A percentile compares a stretch with the other conserved stretches of the same genome.
Evolutionary conservation across 2,329 filamentous ascomycete genomes (phyloP).

Genomic region (Xylariaceae sp.): DNA sequence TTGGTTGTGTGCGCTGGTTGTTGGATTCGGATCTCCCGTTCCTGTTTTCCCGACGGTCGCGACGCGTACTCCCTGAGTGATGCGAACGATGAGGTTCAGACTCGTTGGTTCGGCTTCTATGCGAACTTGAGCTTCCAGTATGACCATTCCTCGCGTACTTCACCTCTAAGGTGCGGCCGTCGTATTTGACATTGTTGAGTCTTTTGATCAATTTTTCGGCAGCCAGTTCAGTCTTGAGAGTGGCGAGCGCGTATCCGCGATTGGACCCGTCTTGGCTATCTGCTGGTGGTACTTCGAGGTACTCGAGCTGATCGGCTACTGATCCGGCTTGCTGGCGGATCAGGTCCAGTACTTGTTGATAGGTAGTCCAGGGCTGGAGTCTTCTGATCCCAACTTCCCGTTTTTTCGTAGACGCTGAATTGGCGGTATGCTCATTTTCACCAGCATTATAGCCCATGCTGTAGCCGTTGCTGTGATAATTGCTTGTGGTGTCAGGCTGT

Average conservation of each 20-base stretch:
- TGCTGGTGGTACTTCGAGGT: constrained; percentile 25
- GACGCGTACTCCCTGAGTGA: constrained; percentile 8
- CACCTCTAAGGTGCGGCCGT: constrained; percentile 23
- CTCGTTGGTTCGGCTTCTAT: constrained; percentile 2
- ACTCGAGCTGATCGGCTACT: constrained; percentile 23
- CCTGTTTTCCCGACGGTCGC: constrained; percentile 15
- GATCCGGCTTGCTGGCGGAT: constrained; percentile 25
- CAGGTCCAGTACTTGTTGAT: constrained; percentile 26
- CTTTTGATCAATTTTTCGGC: constrained; percentile 24
- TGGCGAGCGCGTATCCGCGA: constrained; percentile 27
- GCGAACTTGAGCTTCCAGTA: constrained; percentile 20
- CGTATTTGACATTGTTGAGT: constrained; percentile 26
- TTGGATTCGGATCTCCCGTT: no score
- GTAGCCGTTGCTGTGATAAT: constrained; percentile 21
- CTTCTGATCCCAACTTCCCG: constrained; percentile 31
- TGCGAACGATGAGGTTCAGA: constrained; percentile 12
- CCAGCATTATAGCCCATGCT: no score
- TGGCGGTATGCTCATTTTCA: no score
- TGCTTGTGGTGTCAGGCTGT: constrained; percentile 18
- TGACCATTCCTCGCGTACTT: constrained; percentile 28
- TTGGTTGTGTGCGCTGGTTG: no score
- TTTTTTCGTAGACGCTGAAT: constrained; percentile 21
- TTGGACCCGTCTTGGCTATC: constrained; percentile 19
- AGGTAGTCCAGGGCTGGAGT: constrained; percentile 22
- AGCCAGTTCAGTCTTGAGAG: constrained; percentile 25